Evolutionary conservation across 2,329 filamentous ascomycete species (phyloP).

Genomic region (Ramularia endophylla): DNA sequence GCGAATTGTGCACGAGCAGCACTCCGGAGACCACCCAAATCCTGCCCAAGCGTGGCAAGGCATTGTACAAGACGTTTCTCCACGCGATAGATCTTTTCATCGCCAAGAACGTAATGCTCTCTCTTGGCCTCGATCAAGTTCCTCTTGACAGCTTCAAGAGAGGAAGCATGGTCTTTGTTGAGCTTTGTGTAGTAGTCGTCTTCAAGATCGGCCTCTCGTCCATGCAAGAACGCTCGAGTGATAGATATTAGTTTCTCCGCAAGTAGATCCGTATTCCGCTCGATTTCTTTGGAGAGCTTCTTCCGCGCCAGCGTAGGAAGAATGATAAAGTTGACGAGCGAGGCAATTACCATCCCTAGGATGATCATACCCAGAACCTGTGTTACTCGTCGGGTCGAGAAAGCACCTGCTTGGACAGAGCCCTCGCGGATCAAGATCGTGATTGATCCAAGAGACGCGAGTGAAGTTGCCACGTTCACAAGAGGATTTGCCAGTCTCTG

Average conservation of each 20-base stretch:
- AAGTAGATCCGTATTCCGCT: constrained; percentile 66
- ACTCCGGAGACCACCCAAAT: constrained; percentile 83
- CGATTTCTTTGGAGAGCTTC: constrained; percentile 67
- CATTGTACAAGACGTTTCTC: constrained; percentile 77
- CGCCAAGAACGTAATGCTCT: constrained; percentile 78
- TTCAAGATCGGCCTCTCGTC: constrained; percentile 70
- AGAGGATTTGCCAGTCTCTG: constrained; percentile 33
- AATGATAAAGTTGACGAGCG: constrained; percentile 68
- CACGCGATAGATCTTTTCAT: constrained; percentile 69
- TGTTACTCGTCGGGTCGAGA: constrained; percentile 73
- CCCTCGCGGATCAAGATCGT: constrained; percentile 88
- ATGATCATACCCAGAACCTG: constrained; percentile 79
- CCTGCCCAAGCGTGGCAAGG: constrained; percentile 78
- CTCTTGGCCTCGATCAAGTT: constrained; percentile 80
- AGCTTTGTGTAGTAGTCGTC: constrained; percentile 60
- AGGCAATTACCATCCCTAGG: constrained; percentile 67
- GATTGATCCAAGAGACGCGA: constrained; percentile 83
- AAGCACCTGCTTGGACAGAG: constrained; percentile 72
- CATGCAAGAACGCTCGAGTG: constrained; percentile 75
- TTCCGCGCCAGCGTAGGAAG: constrained; percentile 72
- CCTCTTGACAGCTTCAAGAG: constrained; percentile 65
- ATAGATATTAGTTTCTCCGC: constrained; percentile 78
- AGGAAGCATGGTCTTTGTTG: constrained; percentile 54
- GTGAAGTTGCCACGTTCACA: constrained; percentile 61
- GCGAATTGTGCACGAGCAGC: constrained; percentile 85